Percentiles rank a stretch among this genome's conserved stretches.
phyloP scores from a whole-genome alignment of 306 rosid genomes.

The Sicyos baderoa region DNA sequence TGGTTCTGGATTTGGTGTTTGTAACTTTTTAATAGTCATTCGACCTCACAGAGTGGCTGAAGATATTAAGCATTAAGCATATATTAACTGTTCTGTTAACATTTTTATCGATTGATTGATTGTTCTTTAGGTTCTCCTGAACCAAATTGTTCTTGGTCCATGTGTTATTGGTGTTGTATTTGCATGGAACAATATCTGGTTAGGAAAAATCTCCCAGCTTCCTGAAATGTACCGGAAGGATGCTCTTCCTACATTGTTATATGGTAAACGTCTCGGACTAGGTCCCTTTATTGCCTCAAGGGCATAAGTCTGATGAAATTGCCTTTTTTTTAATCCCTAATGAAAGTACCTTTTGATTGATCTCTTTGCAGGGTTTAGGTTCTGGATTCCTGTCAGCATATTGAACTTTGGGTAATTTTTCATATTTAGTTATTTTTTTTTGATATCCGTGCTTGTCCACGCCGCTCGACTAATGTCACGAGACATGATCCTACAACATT shows the following conservation, averaged over 20 bases:
- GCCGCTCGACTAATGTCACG: too few relatives aligned
- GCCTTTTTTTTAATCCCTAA: too few relatives aligned
- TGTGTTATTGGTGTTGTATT: conserved; percentile 76
- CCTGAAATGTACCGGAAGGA: conserved; percentile 71
- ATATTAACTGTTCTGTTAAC: not conserved
- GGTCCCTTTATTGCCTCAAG: conserved; percentile 13
- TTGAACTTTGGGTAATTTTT: conserved; percentile 64
- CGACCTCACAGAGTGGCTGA: not conserved
- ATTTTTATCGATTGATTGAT: not conserved
- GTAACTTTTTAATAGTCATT: not conserved
- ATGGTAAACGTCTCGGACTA: conserved; percentile 35
- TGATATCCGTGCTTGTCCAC: too few relatives aligned
- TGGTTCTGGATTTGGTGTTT: conserved; percentile 8
- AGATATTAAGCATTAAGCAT: not conserved
- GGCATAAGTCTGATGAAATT: not conserved
- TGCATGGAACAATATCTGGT: conserved; percentile 93
- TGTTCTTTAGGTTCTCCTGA: conserved; percentile 56
- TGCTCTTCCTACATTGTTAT: conserved; percentile 67
- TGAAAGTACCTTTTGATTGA: too few relatives aligned
- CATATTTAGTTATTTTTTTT: not conserved
- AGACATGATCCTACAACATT: too few relatives aligned
- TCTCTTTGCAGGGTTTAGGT: conserved; percentile 37
- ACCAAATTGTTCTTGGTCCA: conserved; percentile 90
- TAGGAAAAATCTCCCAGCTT: conserved; percentile 62
- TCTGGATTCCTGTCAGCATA: conserved; percentile 88